Conservation (phyloP, 179 eudicot species). For the Spinacia oleracea region DNA sequence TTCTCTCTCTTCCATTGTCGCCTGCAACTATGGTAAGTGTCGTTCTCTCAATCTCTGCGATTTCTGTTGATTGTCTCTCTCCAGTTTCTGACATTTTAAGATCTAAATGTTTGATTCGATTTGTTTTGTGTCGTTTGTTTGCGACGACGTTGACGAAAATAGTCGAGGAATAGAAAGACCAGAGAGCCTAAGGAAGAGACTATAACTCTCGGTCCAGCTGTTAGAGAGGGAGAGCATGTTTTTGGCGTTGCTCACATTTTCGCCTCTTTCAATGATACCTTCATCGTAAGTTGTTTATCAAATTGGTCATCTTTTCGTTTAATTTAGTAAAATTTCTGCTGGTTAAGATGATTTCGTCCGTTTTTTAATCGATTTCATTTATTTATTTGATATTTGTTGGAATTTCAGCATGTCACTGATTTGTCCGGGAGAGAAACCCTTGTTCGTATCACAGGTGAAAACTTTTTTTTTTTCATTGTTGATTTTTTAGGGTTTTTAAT, state of each 20-base stretch:
- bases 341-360: not conserved
- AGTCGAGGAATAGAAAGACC: constrained; percentile 70
- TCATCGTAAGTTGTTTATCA: constrained; percentile 52
- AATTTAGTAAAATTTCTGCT: not conserved
- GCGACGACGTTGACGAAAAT: not conserved
- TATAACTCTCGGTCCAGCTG: constrained; percentile 68
- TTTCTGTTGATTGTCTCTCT: not conserved
- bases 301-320: not conserved
- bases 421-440: constrained; percentile 50
- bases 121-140: not conserved
- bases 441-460: constrained; percentile 43
- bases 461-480: not conserved
- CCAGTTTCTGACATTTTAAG: not conserved
- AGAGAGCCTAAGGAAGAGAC: constrained; percentile 91
- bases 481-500: not conserved
- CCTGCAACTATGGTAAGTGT: constrained; percentile 17
- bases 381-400: not conserved
- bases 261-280: constrained; percentile 88
- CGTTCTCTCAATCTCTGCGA: not conserved
- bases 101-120: not conserved
- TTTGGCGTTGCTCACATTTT: constrained; percentile 92
- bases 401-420: constrained; percentile 45
- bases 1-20: constrained; percentile 9
- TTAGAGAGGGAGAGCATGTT: constrained; percentile 65
- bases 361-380: not conserved